A percentile compares a stretch with the other conserved stretches of the same genome.
phyloP scores from a whole-genome alignment of 208 protist species.

The Leishmania lainsoni region DNA sequence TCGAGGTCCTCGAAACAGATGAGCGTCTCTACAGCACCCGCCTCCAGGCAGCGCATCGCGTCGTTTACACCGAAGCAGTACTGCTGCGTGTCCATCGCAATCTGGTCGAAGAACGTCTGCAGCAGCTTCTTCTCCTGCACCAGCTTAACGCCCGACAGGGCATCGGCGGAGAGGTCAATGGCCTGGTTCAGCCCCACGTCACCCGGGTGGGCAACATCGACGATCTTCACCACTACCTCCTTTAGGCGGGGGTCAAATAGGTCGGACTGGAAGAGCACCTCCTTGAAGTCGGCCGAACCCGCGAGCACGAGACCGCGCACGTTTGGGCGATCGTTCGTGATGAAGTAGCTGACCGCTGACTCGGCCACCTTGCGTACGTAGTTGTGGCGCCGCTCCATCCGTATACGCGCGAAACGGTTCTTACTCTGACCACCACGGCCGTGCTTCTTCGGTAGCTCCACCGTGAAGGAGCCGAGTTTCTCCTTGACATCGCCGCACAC shows the following conservation, averaged over 20 bases:
- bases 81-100: conserved; percentile 98
- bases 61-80: conserved; percentile 99
- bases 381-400: conserved; percentile 99
- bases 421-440: conserved; percentile 99
- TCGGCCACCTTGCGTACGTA: conserved; percentile 99
- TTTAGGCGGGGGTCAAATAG: conserved; percentile 98
- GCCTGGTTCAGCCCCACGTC: conserved; percentile 99
- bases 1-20: conserved; percentile 99
- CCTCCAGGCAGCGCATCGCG: conserved; percentile 97
- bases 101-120: conserved; percentile 98
- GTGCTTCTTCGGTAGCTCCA: conserved; percentile 99
- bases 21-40: conserved; percentile 98
- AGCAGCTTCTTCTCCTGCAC: conserved; percentile 99
- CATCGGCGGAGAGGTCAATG: conserved; percentile 98
- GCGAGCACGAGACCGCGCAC: conserved; percentile 99
- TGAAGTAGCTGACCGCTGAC: conserved; percentile 96
- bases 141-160: conserved; percentile 98
- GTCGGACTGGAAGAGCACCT: conserved; percentile 96
- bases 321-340: conserved; percentile 98
- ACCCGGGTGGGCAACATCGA: conserved; percentile 99
- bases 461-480: conserved; percentile 98
- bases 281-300: conserved; percentile 99
- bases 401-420: conserved; percentile 99
- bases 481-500: conserved; percentile 98
- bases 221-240: conserved; percentile 98